Evolutionary conservation across 2,329 filamentous ascomycete species (phyloP).

Genomic region (Rhynchosporium agropyri): DNA sequence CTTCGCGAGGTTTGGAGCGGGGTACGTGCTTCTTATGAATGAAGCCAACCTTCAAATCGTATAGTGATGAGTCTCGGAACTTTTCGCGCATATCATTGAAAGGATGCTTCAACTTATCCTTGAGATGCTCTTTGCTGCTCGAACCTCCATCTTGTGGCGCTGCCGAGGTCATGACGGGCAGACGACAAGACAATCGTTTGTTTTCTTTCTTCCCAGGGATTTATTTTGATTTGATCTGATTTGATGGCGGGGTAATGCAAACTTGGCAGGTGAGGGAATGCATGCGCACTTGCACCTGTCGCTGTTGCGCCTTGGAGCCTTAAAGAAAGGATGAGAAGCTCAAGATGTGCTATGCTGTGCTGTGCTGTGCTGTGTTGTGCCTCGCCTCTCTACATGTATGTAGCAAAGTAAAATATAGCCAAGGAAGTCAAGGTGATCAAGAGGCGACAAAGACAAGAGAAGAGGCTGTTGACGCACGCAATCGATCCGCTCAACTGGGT

Average conservation of each 20-base stretch:
- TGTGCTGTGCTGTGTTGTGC: no score
- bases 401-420: no score
- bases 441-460: neutral
- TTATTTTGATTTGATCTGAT: neutral
- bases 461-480: neutral
- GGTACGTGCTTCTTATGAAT: slow-evolving; percentile 59
- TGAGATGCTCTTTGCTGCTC: slow-evolving; percentile 33
- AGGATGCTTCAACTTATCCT: slow-evolving; percentile 53
- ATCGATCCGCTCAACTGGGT: neutral
- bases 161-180: slow-evolving; percentile 35
- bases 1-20: neutral
- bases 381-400: no score
- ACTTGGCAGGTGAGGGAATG: neutral
- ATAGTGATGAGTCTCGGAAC: slow-evolving; percentile 55
- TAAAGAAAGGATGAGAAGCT: no score
- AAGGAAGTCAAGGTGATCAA: no score
- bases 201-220: no score
- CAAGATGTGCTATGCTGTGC: no score
- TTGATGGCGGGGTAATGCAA: neutral
- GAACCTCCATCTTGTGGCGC: slow-evolving; percentile 38
- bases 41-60: slow-evolving; percentile 59
- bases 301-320: no score
- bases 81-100: slow-evolving; percentile 53
- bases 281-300: no score
- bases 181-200: no score